These are phyloP conservation scores for Aspergillus ellipticus DNA, from an alignment of 495 filamentous ascomycete species.

Conservation along the genomic window DNA sequence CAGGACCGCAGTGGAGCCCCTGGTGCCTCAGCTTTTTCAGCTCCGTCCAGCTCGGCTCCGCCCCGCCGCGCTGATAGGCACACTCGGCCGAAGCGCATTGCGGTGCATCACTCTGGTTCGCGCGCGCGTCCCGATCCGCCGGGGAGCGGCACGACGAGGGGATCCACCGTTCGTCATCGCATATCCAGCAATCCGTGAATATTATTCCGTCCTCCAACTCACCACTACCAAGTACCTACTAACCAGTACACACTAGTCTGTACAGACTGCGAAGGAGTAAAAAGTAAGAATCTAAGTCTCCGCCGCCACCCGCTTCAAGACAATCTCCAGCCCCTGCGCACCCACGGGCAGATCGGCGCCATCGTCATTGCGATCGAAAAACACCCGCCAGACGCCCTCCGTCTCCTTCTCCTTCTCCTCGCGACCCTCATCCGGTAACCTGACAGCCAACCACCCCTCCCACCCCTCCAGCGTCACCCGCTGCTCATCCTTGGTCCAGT, in stretches of 20 bases:
- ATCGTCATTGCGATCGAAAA: slow-evolving; percentile 27
- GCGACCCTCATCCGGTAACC: slow-evolving; percentile 18
- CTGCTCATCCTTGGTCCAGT: slow-evolving; percentile 26
- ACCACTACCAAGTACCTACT: no score
- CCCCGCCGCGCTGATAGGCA: not conserved
- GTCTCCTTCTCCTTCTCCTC: slow-evolving; percentile 10
- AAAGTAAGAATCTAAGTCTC: no score
- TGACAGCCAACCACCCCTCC: slow-evolving; percentile 26
- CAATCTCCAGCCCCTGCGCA: slow-evolving; percentile 21
- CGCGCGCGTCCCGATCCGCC: not conserved
- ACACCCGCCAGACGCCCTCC: slow-evolving; percentile 25
- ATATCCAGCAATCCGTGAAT: not conserved
- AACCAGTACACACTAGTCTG: no score
- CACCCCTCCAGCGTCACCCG: slow-evolving; percentile 24
- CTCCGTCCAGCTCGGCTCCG: not conserved
- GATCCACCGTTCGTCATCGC: not conserved
- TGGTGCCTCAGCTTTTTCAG: not conserved
- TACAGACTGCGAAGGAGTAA: no score
- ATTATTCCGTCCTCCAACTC: no score
- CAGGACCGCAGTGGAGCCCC: no score
- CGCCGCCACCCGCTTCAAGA: slow-evolving; percentile 21
- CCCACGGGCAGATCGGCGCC: slow-evolving; percentile 24
- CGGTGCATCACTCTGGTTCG: not conserved
- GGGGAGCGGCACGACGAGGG: not conserved
- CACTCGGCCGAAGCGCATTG: not conserved